Percentiles rank a stretch among this genome's conserved stretches.
Evolutionary conservation across 495 filamentous ascomycete species (phyloP).

Genomic region (Xylaria cubensis): DNA sequence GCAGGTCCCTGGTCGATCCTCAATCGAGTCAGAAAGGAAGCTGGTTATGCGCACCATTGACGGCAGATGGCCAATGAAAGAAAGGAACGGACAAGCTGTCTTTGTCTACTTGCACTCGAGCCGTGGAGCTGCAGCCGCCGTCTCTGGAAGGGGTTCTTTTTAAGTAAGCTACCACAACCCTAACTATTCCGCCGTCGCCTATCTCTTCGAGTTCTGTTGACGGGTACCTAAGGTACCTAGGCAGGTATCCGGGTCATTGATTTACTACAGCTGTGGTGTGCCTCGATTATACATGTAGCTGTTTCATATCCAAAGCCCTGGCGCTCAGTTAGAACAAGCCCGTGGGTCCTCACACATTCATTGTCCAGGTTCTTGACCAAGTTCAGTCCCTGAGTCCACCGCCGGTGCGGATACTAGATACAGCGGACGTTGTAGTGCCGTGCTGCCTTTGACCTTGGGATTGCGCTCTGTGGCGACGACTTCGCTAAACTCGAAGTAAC

Average conservation of each 20-base stretch:
- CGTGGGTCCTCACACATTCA: neutral
- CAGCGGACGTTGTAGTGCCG: constrained; percentile 28
- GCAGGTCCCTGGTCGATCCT: constrained; percentile 34
- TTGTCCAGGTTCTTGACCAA: constrained; percentile 1
- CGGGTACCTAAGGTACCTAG: neutral
- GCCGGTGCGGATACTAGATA: neutral
- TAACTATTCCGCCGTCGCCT: neutral
- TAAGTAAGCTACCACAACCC: neutral
- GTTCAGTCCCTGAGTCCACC: neutral
- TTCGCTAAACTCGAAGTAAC: constrained; percentile 18
- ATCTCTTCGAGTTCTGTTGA: neutral
- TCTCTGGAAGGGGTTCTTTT: constrained; percentile 2
- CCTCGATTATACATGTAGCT: constrained; percentile 11
- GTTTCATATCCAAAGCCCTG: neutral
- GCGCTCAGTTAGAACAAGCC: constrained; percentile 4
- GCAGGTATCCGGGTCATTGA: neutral
- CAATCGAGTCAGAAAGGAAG: constrained; percentile 45
- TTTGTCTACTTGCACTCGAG: constrained; percentile 30
- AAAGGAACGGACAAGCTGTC: constrained; percentile 25
- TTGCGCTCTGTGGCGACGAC: constrained; percentile 20
- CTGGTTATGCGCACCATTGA: constrained; percentile 30
- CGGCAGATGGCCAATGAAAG: constrained; percentile 34
- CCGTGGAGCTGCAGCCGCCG: constrained; percentile 20
- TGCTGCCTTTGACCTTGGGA: constrained; percentile 19
- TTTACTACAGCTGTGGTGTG: constrained; percentile 20